These are phyloP conservation scores for Moesziomyces parantarcticus DNA, from an alignment of 1,284 basidiomycete species.

Conservation along the genomic window DNA sequence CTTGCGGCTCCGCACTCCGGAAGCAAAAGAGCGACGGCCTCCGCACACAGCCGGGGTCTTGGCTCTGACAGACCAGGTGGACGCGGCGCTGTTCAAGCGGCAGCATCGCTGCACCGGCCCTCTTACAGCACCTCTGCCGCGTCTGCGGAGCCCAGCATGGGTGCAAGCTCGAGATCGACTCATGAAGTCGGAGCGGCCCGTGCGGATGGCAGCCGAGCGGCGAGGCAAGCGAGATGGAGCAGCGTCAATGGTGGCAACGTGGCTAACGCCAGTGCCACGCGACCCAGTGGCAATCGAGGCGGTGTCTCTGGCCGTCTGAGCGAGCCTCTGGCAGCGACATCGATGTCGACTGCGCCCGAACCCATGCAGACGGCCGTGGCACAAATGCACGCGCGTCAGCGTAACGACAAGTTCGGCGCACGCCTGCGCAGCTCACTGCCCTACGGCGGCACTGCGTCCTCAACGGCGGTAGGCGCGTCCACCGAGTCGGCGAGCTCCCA, in stretches of 20 bases:
- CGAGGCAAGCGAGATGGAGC: slow-evolving; percentile 15
- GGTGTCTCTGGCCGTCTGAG: slow-evolving; percentile 29
- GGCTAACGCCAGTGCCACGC: no score
- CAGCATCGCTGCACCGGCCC: background rate
- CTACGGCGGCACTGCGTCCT: background rate
- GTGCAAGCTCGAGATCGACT: background rate
- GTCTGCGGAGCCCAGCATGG: slow-evolving; percentile 1
- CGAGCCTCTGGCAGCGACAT: slow-evolving; percentile 39
- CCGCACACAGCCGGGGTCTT: background rate
- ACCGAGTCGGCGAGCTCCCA: background rate
- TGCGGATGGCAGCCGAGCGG: background rate
- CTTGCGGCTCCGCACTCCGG: slow-evolving; percentile 11
- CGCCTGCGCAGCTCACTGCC: slow-evolving; percentile 25
- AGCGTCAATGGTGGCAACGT: background rate
- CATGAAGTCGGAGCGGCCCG: background rate
- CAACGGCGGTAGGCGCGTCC: no score
- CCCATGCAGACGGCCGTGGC: slow-evolving; percentile 45
- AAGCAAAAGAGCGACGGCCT: background rate
- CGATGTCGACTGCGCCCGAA: slow-evolving; percentile 35
- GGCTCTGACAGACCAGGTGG: background rate
- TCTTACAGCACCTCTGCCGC: slow-evolving; percentile 9
- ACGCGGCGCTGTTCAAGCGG: slow-evolving; percentile 1
- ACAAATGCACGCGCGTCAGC: slow-evolving; percentile 45
- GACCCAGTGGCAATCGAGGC: background rate
- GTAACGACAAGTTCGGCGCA: slow-evolving; percentile 47